These are phyloP conservation scores for Termitomyces sp. DNA, from an alignment of 768 basidiomycete genomes.

Conservation along the genomic window DNA sequence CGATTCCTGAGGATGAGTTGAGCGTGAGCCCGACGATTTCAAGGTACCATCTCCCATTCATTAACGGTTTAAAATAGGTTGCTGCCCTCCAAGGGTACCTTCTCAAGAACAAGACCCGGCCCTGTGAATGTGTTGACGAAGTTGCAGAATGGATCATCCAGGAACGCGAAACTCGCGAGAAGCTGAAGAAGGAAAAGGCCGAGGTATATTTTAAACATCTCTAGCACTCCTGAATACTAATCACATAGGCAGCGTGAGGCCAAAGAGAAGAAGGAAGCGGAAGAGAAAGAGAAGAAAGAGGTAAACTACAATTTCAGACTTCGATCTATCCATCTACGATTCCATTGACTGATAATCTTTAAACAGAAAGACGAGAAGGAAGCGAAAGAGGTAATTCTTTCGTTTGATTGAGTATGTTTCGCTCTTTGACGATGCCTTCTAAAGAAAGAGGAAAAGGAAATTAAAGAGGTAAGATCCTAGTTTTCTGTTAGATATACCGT, in stretches of 20 bases:
- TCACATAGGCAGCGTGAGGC: constrained; percentile 59
- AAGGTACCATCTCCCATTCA: neutral
- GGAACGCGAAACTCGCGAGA: constrained; percentile 81
- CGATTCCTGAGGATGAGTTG: constrained; percentile 84
- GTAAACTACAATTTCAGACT: constrained; percentile 14
- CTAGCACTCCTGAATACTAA: constrained; percentile 11
- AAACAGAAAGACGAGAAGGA: constrained; percentile 42
- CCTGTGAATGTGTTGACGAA: constrained; percentile 80
- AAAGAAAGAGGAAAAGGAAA: constrained; percentile 51
- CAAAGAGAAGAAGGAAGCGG: constrained; percentile 75
- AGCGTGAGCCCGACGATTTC: constrained; percentile 49
- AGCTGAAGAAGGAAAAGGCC: constrained; percentile 77
- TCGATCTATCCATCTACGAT: neutral
- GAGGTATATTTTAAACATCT: constrained; percentile 33
- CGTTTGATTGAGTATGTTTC: neutral
- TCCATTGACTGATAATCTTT: constrained; percentile 2
- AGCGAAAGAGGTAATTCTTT: constrained; percentile 35
- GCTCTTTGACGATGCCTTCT: constrained; percentile 7
- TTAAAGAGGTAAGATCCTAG: constrained; percentile 47
- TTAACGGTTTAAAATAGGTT: constrained; percentile 42
- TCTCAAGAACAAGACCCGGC: constrained; percentile 88
- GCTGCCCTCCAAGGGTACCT: constrained; percentile 84
- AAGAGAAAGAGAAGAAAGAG: constrained; percentile 59
- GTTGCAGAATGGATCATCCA: constrained; percentile 73
- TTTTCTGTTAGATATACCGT: neutral